phyloP scores from a whole-genome alignment of 2,329 filamentous ascomycete species.

The Fusarium sp. region DNA sequence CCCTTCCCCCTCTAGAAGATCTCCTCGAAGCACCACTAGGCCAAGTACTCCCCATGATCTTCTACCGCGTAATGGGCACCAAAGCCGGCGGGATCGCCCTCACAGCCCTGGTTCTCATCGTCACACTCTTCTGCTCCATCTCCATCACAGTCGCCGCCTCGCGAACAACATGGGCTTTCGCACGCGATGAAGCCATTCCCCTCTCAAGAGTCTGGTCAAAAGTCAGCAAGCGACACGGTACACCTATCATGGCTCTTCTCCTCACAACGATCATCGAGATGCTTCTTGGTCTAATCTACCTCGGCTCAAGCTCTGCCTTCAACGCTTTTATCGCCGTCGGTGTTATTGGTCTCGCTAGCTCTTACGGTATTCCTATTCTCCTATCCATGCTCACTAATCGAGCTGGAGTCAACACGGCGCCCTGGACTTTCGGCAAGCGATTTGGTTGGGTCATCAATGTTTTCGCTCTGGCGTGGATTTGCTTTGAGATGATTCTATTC shows the following conservation, averaged over 20 bases:
- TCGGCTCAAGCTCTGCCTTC: constrained; percentile 80
- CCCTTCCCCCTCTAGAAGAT: constrained; percentile 73
- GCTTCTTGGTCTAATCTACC: constrained; percentile 81
- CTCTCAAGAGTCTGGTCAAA: constrained; percentile 73
- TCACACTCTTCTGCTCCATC: constrained; percentile 80
- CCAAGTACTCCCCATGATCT: constrained; percentile 80
- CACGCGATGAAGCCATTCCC: constrained; percentile 79
- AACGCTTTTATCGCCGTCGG: constrained; percentile 83
- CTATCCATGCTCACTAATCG: constrained; percentile 75
- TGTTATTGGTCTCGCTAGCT: constrained; percentile 80
- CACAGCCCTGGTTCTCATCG: constrained; percentile 79
- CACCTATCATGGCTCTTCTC: constrained; percentile 76
- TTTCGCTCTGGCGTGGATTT: constrained; percentile 75
- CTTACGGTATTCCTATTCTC: constrained; percentile 80
- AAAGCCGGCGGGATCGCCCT: constrained; percentile 79
- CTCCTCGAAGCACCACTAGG: constrained; percentile 76
- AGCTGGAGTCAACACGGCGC: constrained; percentile 70
- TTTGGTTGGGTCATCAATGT: constrained; percentile 77
- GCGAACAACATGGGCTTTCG: constrained; percentile 80
- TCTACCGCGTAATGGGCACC: constrained; percentile 81
- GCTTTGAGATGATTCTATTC: constrained; percentile 77
- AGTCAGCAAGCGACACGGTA: constrained; percentile 73
- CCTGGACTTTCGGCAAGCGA: constrained; percentile 71
- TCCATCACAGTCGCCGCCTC: constrained; percentile 80
- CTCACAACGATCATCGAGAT: constrained; percentile 76